Conservation (phyloP, 192 early-diverging fungal species). For the Gonapodya sp. region DNA sequence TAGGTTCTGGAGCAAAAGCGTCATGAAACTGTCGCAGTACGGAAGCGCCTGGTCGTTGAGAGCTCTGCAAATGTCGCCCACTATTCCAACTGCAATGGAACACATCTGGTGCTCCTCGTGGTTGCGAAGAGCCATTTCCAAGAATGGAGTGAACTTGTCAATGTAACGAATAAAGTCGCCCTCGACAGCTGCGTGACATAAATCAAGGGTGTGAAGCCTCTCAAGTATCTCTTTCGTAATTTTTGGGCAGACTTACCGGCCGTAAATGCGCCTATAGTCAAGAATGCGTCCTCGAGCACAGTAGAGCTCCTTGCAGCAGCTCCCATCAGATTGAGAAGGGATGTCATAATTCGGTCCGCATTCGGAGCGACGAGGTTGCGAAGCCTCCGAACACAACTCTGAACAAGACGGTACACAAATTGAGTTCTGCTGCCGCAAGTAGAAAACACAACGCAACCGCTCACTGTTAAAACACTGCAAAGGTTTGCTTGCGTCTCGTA, state of each 20-base stretch:
- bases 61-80: conserved; percentile 92
- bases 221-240: conserved; percentile 3
- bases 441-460: conserved; percentile 13
- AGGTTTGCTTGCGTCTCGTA: conserved; percentile 88
- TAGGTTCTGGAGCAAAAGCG: conserved; percentile 65
- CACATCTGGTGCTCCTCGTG: conserved; percentile 80
- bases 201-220: conserved; percentile 5
- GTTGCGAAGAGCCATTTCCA: conserved; percentile 75
- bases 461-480: conserved; percentile 73
- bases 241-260: conserved; percentile 30
- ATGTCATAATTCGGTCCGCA: conserved; percentile 86
- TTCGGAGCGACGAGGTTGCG: conserved; percentile 59
- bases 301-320: conserved; percentile 67
- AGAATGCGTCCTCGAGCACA: conserved; percentile 85
- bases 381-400: conserved; percentile 70
- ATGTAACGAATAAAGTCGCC: conserved; percentile 79
- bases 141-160: conserved; percentile 72
- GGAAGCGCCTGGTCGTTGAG: conserved; percentile 61
- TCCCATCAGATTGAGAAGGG: conserved; percentile 65
- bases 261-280: conserved; percentile 79
- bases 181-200: conserved; percentile 71
- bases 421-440: too few species aligned
- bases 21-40: conserved; percentile 85
- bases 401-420: background rate
- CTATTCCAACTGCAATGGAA: conserved; percentile 87